phyloP scores from a whole-genome alignment of 176 grass and related monocot genomes.

The Cocos nucifera region DNA sequence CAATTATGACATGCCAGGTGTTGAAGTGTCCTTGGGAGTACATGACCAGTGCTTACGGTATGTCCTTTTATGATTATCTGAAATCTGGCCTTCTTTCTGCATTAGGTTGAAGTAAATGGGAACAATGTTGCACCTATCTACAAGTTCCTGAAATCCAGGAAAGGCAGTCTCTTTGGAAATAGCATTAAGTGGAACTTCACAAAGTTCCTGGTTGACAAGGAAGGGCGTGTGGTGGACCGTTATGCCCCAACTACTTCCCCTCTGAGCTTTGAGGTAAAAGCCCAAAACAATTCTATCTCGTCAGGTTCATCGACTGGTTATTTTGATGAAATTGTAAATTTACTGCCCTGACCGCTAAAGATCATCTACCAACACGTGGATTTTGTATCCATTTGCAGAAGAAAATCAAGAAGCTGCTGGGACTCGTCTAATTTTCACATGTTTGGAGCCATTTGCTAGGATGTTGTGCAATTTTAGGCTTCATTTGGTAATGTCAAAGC shows the following conservation, averaged over 20 bases:
- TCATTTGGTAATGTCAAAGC: too few species aligned
- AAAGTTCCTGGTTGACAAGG: constrained; percentile 6
- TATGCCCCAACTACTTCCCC: constrained; percentile 8
- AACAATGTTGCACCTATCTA: background rate
- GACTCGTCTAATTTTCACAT: background rate
- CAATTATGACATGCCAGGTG: too few species aligned
- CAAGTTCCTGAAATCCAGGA: constrained; percentile 1
- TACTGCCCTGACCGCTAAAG: too few species aligned
- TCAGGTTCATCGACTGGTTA: too few species aligned
- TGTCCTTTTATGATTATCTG: too few species aligned
- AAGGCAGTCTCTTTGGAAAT: background rate
- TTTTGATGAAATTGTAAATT: too few species aligned
- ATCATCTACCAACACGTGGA: too few species aligned
- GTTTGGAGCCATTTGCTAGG: background rate
- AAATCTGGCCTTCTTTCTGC: background rate
- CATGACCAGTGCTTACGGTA: too few species aligned
- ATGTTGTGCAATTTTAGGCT: too few species aligned
- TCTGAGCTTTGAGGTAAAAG: background rate
- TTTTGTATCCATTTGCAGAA: background rate
- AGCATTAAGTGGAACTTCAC: constrained; percentile 4
- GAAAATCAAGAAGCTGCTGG: constrained; percentile 3
- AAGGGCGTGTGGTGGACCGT: background rate
- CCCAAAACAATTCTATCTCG: background rate
- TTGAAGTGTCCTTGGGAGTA: too few species aligned
- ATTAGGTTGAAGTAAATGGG: constrained; percentile 3